Percentiles rank a stretch among this genome's conserved stretches.
Conservation (phyloP, 768 basidiomycete species). For the Lepiota subincarnata region DNA sequence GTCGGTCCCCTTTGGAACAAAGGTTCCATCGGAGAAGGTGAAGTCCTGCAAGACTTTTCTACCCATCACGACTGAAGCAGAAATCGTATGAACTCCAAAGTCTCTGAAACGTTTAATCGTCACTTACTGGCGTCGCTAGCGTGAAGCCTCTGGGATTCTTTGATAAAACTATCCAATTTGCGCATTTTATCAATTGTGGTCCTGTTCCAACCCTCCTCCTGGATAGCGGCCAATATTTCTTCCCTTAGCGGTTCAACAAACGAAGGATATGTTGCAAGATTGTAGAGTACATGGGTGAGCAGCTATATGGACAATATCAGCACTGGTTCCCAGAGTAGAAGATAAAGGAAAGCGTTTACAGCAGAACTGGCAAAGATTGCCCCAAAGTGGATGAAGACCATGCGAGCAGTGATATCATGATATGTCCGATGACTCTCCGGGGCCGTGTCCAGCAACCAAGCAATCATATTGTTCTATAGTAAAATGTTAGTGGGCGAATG, state of each 20-base stretch:
- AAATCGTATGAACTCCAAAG: background rate
- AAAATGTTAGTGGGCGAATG: background rate
- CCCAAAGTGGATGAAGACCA: constrained; percentile 35
- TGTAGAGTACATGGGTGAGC: constrained; percentile 32
- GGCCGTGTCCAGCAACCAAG: constrained; percentile 34
- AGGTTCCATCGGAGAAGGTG: constrained; percentile 39
- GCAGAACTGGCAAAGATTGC: constrained; percentile 33
- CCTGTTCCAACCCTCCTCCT: constrained; percentile 30
- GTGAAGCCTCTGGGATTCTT: constrained; percentile 8
- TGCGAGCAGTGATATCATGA: constrained; percentile 21
- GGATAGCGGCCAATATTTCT: constrained; percentile 35
- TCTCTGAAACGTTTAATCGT: no score
- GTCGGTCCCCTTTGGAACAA: constrained; percentile 33
- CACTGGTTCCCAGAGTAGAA: background rate
- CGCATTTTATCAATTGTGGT: constrained; percentile 8
- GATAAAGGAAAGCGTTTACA: constrained; percentile 23
- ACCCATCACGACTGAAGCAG: constrained; percentile 18
- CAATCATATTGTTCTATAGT: constrained; percentile 32
- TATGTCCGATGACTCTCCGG: constrained; percentile 21
- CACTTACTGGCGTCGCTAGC: background rate
- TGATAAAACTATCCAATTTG: constrained; percentile 12
- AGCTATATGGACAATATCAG: constrained; percentile 20
- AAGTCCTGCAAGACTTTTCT: constrained; percentile 33
- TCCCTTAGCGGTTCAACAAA: constrained; percentile 32
- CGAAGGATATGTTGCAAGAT: constrained; percentile 32